Evolutionary conservation across 768 basidiomycete species (phyloP).

Genomic region (Hysterangium stoloniferum): DNA sequence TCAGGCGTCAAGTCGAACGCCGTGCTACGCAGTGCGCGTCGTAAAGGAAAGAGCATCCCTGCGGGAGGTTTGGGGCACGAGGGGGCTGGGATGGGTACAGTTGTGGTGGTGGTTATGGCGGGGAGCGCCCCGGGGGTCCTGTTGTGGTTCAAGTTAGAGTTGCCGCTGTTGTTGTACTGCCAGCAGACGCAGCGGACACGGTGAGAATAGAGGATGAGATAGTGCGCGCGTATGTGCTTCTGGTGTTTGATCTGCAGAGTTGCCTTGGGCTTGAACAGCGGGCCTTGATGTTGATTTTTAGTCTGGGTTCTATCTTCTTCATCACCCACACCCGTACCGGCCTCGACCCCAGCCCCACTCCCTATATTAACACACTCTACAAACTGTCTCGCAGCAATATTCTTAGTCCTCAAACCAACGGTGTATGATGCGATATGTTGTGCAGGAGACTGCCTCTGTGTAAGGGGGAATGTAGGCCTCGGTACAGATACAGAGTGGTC

Average conservation of each 20-base stretch:
- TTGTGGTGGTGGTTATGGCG: constrained; percentile 32
- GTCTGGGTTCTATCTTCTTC: too few species aligned
- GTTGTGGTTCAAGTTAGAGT: constrained; percentile 2
- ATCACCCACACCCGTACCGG: too few species aligned
- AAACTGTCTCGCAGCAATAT: constrained; percentile 49
- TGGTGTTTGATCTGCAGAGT: too few species aligned
- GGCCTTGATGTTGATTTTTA: too few species aligned
- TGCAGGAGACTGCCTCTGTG: too few species aligned
- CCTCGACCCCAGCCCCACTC: too few species aligned
- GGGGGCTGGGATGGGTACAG: constrained; percentile 53
- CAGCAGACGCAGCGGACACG: constrained; percentile 14
- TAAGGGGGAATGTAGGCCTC: neutral
- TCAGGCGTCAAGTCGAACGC: constrained; percentile 35
- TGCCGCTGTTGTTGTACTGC: too few species aligned
- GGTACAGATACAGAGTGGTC: constrained; percentile 10
- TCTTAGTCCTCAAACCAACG: constrained; percentile 44
- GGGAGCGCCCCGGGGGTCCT: constrained; percentile 15
- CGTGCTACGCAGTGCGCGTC: constrained; percentile 45
- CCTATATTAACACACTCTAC: too few species aligned
- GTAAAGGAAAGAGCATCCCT: constrained; percentile 37
- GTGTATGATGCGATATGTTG: constrained; percentile 35
- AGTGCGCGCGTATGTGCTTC: too few species aligned
- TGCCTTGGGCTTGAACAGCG: too few species aligned
- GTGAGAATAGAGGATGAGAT: constrained; percentile 49
- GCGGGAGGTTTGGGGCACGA: constrained; percentile 36